Conservation (phyloP, 2,329 filamentous ascomycete genomes). For the Blastomyces parvus region DNA sequence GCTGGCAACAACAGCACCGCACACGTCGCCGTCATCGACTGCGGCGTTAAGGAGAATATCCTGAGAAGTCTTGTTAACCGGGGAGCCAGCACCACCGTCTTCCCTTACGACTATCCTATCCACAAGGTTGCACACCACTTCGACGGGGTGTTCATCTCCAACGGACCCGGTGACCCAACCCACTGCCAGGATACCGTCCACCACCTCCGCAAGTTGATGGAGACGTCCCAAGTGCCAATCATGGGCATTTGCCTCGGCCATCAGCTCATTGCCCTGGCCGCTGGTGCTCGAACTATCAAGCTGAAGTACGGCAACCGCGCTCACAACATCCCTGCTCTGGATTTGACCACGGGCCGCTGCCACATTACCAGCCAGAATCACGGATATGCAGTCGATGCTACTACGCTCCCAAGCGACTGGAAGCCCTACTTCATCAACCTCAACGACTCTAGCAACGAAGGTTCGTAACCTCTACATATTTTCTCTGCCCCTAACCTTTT, state of each 20-base stretch:
- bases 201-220: constrained; percentile 84
- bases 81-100: constrained; percentile 83
- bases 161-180: constrained; percentile 94
- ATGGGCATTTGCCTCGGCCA: constrained; percentile 98
- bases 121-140: constrained; percentile 98
- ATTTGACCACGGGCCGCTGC: constrained; percentile 91
- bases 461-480: constrained; percentile 29
- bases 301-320: constrained; percentile 98
- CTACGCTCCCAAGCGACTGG: constrained; percentile 74
- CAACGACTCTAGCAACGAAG: constrained; percentile 96
- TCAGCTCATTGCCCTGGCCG: constrained; percentile 83
- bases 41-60: constrained; percentile 99
- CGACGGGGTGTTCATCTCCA: constrained; percentile 97
- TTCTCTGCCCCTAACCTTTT: not conserved
- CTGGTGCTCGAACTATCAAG: constrained; percentile 85
- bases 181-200: constrained; percentile 93
- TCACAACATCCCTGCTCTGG: constrained; percentile 94
- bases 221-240: constrained; percentile 79
- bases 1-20: constrained; percentile 71
- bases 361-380: constrained; percentile 99
- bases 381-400: constrained; percentile 85
- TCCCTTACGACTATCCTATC: constrained; percentile 94
- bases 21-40: constrained; percentile 92
- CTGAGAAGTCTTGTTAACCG: constrained; percentile 86
- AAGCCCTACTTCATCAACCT: constrained; percentile 98